Evolutionary conservation across 306 rosid genomes (phyloP).

Genomic region (Fragaria nilgerrensis): DNA sequence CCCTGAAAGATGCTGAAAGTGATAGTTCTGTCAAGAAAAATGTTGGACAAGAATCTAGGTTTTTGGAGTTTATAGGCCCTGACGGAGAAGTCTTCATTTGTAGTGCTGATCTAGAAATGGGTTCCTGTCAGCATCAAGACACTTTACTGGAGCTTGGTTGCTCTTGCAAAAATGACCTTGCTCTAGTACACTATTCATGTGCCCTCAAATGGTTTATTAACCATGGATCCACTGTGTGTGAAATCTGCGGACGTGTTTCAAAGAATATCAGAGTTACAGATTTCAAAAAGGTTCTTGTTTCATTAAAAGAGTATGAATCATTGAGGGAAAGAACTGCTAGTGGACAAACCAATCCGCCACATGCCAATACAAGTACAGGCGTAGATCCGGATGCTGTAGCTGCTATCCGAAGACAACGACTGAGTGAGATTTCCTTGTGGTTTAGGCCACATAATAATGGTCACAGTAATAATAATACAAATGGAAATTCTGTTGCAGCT

Average conservation of each 20-base stretch:
- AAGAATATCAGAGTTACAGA: conserved; percentile 72
- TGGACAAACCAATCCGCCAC: conserved; percentile 63
- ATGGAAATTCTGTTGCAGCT: conserved; percentile 38
- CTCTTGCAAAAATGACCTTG: conserved; percentile 92
- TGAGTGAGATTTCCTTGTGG: conserved; percentile 90
- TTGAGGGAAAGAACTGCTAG: conserved; percentile 82
- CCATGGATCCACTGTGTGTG: conserved; percentile 93
- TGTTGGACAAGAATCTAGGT: conserved; percentile 42
- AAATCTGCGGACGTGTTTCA: conserved; percentile 77
- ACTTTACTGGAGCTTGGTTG: conserved; percentile 85
- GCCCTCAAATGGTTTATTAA: conserved; percentile 96
- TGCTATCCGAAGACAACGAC: conserved; percentile 85
- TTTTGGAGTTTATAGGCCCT: conserved; percentile 79
- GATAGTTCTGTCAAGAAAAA: conserved; percentile 28
- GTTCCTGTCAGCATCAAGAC: conserved; percentile 56
- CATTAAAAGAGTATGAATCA: conserved; percentile 78
- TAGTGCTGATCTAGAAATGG: conserved; percentile 71
- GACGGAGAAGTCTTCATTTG: conserved; percentile 86
- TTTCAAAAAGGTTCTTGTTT: conserved; percentile 63
- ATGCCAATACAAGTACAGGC: conserved; percentile 37
- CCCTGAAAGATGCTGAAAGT: conserved; percentile 23
- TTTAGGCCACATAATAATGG: conserved; percentile 65
- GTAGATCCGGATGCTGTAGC: conserved; percentile 97
- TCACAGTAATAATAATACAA: conserved; percentile 24
- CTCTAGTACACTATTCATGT: conserved; percentile 87